phyloP scores from a whole-genome alignment of 2,329 filamentous ascomycete genomes.

The Botrytis pseudocinerea region DNA sequence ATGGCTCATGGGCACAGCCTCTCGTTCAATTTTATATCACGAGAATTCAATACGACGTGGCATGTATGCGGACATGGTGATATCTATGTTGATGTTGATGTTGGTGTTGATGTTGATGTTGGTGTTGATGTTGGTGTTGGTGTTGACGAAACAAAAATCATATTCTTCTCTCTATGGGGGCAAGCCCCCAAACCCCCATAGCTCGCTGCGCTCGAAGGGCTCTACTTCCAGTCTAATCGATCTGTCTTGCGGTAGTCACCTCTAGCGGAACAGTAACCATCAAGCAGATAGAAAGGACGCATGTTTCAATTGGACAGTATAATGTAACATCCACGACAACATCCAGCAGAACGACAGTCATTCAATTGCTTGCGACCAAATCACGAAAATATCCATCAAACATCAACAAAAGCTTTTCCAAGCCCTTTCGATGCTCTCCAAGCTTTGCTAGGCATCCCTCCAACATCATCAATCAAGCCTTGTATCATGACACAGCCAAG shows the following conservation, averaged over 20 bases:
- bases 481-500: neutral
- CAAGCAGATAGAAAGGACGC: neutral
- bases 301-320: no score
- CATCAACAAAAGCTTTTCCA: conserved; percentile 5
- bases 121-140: no score
- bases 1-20: neutral
- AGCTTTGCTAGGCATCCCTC: neutral
- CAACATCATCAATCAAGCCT: neutral
- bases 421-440: neutral
- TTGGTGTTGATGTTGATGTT: no score
- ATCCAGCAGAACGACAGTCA: neutral
- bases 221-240: no score
- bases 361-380: no score
- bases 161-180: neutral
- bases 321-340: neutral
- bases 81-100: neutral
- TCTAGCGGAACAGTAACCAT: neutral
- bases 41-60: neutral
- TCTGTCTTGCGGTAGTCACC: neutral
- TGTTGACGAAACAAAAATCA: no score
- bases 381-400: neutral
- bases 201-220: neutral
- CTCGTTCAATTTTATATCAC: neutral
- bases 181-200: conserved; percentile 6
- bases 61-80: neutral